Evolutionary conservation across 2,329 filamentous ascomycete species (phyloP).

Genomic region (Epichloe scottii): DNA sequence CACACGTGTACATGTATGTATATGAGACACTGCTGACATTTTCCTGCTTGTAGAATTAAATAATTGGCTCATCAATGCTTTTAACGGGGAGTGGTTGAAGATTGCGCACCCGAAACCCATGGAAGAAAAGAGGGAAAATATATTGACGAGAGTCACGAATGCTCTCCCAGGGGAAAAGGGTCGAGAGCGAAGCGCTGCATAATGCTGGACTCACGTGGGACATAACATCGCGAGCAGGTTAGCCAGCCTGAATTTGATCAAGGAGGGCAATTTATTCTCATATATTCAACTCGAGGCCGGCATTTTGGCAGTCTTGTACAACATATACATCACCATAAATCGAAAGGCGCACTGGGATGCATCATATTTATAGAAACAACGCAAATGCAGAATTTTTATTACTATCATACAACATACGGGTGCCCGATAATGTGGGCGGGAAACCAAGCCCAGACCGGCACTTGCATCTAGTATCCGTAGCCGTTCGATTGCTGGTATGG

Average conservation of each 20-base stretch:
- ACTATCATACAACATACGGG: conserved; percentile 10
- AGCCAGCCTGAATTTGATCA: too few relatives aligned
- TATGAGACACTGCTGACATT: too few relatives aligned
- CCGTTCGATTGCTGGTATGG: conserved; percentile 71
- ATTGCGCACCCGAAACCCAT: conserved; percentile 37
- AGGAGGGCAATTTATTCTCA: neutral
- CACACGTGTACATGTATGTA: too few relatives aligned
- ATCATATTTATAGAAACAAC: neutral
- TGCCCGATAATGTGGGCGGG: conserved; percentile 4
- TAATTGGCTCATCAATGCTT: conserved; percentile 93
- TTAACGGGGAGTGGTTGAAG: conserved; percentile 88
- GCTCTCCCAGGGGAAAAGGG: too few relatives aligned
- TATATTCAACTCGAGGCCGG: neutral
- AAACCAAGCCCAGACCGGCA: conserved; percentile 16
- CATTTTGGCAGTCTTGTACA: neutral
- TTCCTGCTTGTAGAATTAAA: conserved; percentile 45
- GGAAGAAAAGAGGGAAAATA: conserved; percentile 7
- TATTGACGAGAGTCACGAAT: too few relatives aligned
- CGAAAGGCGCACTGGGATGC: neutral
- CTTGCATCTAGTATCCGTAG: conserved; percentile 44
- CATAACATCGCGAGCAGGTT: neutral
- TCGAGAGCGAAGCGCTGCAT: too few relatives aligned
- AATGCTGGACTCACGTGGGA: neutral
- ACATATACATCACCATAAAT: neutral
- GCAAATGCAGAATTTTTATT: conserved; percentile 2